Evolutionary conservation across 2,329 filamentous ascomycete genomes (phyloP).

Genomic region (Nectriaceae sp.): DNA sequence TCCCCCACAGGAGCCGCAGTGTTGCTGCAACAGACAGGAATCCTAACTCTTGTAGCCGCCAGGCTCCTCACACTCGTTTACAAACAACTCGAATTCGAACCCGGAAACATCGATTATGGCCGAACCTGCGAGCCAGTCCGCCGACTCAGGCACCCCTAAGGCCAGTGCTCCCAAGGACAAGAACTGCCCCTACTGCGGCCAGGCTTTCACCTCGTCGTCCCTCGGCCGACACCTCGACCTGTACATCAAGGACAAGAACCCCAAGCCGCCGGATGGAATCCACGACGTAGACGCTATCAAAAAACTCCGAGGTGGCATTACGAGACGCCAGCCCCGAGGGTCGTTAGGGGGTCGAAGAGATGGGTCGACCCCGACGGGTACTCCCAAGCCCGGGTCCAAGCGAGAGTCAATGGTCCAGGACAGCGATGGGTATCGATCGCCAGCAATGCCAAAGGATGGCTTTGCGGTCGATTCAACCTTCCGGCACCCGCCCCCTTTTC

Average conservation of each 20-base stretch:
- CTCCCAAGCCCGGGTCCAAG: constrained; percentile 44
- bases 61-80: constrained; percentile 18
- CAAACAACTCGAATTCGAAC: constrained; percentile 1
- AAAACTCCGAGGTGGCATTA: constrained; percentile 82
- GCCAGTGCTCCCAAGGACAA: constrained; percentile 72
- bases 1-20: constrained; percentile 31
- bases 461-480: constrained; percentile 48
- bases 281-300: constrained; percentile 90
- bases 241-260: constrained; percentile 92
- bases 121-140: constrained; percentile 33
- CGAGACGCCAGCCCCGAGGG: constrained; percentile 76
- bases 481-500: constrained; percentile 53
- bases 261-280: constrained; percentile 80
- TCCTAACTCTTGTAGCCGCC: constrained; percentile 16
- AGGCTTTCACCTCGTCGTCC: constrained; percentile 90
- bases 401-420: constrained; percentile 44
- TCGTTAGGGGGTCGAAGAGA: constrained; percentile 60
- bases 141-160: constrained; percentile 43
- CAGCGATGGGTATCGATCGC: constrained; percentile 37
- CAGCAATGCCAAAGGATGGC: constrained; percentile 44
- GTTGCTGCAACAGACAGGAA: constrained; percentile 6
- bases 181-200: constrained; percentile 82
- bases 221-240: constrained; percentile 91
- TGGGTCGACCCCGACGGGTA: constrained; percentile 59
- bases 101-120: constrained; percentile 30